A percentile compares a stretch with the other conserved stretches of the same genome.
phyloP scores from a whole-genome alignment of 225 moss, liverwort and hornwort species.

The Straminergon stramineum region DNA sequence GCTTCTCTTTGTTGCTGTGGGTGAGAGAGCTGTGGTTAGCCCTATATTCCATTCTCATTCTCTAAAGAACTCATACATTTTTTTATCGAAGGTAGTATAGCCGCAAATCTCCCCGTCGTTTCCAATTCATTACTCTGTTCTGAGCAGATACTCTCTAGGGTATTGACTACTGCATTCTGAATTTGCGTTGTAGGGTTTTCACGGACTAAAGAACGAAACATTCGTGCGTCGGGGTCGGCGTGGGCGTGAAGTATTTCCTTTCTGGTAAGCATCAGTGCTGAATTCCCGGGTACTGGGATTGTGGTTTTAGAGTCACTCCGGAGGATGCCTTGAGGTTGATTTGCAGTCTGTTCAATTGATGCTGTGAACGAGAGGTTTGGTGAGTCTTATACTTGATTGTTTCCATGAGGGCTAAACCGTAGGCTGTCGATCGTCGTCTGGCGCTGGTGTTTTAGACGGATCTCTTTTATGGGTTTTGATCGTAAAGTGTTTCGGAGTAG shows the following conservation, averaged over 20 bases:
- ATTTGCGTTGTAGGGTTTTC: background rate
- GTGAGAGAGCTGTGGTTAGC: background rate
- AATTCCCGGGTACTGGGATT: background rate
- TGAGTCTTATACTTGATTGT: background rate
- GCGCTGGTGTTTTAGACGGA: background rate
- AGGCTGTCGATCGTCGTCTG: background rate
- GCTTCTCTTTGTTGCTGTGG: background rate
- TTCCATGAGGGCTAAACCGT: background rate
- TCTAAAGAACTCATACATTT: background rate
- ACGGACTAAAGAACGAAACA: background rate
- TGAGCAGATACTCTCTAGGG: background rate
- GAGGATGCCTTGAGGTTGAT: background rate
- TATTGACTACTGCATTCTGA: background rate
- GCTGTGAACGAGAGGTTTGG: background rate
- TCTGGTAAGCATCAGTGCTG: background rate
- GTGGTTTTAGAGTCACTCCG: background rate
- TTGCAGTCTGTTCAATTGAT: background rate
- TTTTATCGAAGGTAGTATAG: background rate
- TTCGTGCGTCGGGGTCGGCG: background rate
- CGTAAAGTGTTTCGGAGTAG: background rate
- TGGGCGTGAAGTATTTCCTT: background rate
- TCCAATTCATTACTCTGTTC: background rate
- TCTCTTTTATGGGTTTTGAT: background rate
- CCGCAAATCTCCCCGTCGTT: too few relatives aligned
- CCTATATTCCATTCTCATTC: background rate